Base-by-base conservation (phyloP, 805 yeast species). In the Saccharomycopsis vini region DNA sequence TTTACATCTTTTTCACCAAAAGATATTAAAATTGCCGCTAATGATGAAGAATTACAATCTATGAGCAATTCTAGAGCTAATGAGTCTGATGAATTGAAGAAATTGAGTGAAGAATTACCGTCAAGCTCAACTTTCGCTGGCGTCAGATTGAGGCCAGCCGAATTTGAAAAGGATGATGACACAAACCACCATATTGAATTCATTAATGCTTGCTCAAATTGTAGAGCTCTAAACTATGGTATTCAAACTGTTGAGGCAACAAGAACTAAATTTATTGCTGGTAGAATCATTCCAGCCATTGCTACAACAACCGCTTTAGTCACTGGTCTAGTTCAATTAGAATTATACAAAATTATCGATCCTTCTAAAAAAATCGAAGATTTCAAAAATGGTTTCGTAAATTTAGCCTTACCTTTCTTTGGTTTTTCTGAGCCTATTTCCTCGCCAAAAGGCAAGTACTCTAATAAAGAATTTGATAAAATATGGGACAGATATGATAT, bases 281-380 rank as follows among this genome's bases (percentile, higher is more conserved):
- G 99, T 39, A 81, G 94, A 64, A 92, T 92, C 53, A 92, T 92
- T 53, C 99, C 99, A 13, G 98, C 98, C 18, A 92, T 92, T 68
- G 98, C 98, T 30, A 92, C 99, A 2, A 92, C 99, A 1, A 92
- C 99, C n/a, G 95, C 97, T 7, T 68, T 89, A 54, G 98, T 92
- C 19, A 86, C 98, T 5, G 99, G 99, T 39, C 71, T 92, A 56
- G 94, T 88, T 20, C 85, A 94, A 56, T 67, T 92, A 53, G 99
- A 92, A 65, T 69, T 90, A 46, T 84, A 85, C 69, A 92, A 92
- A 68, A 90, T 92, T 51, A 85, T 78, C 36, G 94, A 81, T 56
- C 73, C 74, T 13, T 77, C 81, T 57, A 73, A 69, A 31, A 79
- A 80, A 53, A 73, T 90, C 53, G 97, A 89, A 60, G 79, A 80